These are phyloP conservation scores for Ophiostoma himal-ulmi DNA, from an alignment of 2,329 filamentous ascomycete genomes.

Conservation along the genomic window DNA sequence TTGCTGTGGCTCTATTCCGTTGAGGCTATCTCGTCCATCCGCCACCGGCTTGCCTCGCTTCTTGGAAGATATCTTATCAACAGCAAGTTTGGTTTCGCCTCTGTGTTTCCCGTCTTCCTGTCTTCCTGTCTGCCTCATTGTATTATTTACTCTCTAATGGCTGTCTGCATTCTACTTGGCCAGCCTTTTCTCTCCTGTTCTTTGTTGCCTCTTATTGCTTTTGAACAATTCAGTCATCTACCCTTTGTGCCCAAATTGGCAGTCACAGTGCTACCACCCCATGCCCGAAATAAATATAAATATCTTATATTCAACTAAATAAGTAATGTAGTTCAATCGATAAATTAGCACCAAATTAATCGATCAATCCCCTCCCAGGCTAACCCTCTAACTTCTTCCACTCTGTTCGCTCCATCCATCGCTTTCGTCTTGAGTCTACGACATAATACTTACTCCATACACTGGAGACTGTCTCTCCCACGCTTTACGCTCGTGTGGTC, in stretches of 20 bases:
- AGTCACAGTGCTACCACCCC: neutral
- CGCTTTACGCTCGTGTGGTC: neutral
- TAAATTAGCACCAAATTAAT: constrained; percentile 1
- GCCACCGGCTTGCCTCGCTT: neutral
- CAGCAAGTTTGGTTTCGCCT: neutral
- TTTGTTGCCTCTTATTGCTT: neutral
- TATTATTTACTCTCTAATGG: neutral
- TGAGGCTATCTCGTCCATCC: neutral
- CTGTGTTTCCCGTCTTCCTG: neutral
- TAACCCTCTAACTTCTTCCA: neutral
- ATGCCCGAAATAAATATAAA: neutral
- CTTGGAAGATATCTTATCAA: neutral
- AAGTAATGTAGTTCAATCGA: neutral
- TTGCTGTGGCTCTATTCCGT: neutral
- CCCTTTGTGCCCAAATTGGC: neutral
- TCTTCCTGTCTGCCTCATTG: neutral
- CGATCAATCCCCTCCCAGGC: neutral
- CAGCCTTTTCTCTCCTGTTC: neutral
- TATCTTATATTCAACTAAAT: neutral
- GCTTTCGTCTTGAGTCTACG: neutral
- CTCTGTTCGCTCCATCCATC: constrained; percentile 4
- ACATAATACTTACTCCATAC: constrained; percentile 1
- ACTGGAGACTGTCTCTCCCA: neutral
- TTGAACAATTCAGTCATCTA: too few relatives aligned
- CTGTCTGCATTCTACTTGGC: neutral